Evolutionary conservation across 2,329 filamentous ascomycete species (phyloP).

Genomic region (Drechslerella coelobrocha): DNA sequence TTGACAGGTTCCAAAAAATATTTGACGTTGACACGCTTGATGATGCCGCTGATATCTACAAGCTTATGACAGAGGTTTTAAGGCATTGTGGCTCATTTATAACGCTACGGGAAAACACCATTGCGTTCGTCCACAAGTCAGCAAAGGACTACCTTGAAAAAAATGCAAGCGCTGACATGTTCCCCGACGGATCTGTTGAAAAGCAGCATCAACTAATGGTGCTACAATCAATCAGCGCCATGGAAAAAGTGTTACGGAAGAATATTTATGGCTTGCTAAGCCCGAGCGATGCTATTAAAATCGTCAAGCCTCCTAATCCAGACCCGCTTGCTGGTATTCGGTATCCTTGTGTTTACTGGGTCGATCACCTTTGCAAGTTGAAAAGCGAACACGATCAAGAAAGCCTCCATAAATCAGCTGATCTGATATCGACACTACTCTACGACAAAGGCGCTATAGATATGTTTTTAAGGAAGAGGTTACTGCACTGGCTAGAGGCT

Average conservation of each 20-base stretch:
- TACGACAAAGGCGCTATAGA: too few relatives aligned
- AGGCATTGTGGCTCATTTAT: constrained; percentile 2
- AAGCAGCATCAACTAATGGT: constrained; percentile 1
- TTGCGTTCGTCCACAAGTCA: neutral
- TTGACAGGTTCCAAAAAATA: too few relatives aligned
- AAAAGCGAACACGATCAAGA: constrained; percentile 1
- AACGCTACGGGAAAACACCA: neutral
- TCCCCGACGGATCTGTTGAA: neutral
- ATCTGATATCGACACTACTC: constrained; percentile 54
- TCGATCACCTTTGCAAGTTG: neutral
- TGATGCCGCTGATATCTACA: neutral
- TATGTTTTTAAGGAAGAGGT: constrained; percentile 56
- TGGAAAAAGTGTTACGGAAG: neutral
- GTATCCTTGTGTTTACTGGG: constrained; percentile 13
- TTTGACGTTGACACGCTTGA: too few relatives aligned
- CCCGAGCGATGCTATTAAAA: neutral
- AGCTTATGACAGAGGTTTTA: neutral
- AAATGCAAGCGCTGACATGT: neutral
- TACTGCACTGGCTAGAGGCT: constrained; percentile 2
- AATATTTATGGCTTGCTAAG: constrained; percentile 9
- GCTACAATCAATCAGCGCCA: constrained; percentile 11
- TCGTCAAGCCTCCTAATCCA: neutral
- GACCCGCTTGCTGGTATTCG: constrained; percentile 12
- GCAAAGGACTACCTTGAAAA: neutral
- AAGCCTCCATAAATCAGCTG: constrained; percentile 50